Conservation (phyloP, 768 basidiomycete species). For the Podaxis sp. region DNA sequence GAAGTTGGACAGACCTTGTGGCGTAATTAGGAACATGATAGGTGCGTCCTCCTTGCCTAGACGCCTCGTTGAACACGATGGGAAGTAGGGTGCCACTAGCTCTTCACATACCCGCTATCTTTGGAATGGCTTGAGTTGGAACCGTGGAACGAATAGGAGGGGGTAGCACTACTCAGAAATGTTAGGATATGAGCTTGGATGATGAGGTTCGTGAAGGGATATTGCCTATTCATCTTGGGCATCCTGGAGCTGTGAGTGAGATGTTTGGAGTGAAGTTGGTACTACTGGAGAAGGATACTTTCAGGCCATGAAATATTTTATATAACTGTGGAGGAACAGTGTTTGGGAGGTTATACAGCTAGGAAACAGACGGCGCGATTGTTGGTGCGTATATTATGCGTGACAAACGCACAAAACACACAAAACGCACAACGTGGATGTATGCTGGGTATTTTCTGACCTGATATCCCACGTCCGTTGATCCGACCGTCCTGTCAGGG, state of each 20-base stretch:
- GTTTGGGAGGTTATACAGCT: not conserved
- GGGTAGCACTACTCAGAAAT: constrained; percentile 22
- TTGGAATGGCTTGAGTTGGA: constrained; percentile 40
- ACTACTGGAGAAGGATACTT: constrained; percentile 6
- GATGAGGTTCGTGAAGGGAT: constrained; percentile 1
- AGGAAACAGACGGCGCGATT: not conserved
- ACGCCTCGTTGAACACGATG: constrained; percentile 6
- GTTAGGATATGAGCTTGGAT: constrained; percentile 6
- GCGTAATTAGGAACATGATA: constrained; percentile 42
- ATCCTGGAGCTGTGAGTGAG: constrained; percentile 7
- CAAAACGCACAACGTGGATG: constrained; percentile 10
- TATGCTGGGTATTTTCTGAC: constrained; percentile 8
- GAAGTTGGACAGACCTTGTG: constrained; percentile 30
- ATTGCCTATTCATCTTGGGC: constrained; percentile 14
- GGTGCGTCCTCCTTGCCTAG: constrained; percentile 34
- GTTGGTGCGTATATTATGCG: not conserved
- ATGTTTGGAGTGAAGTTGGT: not conserved
- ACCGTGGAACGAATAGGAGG: constrained; percentile 36
- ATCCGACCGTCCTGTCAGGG: not conserved
- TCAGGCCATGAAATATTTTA: constrained; percentile 21
- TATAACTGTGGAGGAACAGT: not conserved
- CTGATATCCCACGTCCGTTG: not conserved
- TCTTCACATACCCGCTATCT: constrained; percentile 35
- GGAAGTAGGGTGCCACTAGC: constrained; percentile 1
- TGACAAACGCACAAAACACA: not conserved